Base-by-base conservation (phyloP, 352 stramenopile species). In the Aphanomyces stellatus region DNA sequence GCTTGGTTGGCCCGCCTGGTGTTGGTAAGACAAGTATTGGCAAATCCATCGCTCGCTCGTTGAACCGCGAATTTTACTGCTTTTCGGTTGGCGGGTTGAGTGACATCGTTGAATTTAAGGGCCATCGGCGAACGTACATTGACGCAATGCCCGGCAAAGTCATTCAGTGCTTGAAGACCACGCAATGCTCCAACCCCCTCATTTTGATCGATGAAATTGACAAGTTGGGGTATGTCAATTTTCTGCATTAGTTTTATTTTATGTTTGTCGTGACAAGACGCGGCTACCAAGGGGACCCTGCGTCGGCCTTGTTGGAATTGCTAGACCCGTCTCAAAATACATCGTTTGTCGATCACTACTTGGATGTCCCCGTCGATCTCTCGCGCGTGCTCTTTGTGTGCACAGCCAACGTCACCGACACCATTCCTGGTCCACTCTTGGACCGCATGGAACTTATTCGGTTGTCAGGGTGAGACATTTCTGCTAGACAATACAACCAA, bases 381-480 rank as follows among this genome's bases (percentile, higher is more conserved):
- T 98, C 90, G 65, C 96, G 98, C 8, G 86, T 96, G 35, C 76
- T 98, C 5, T 99, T 99, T 74, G 96, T 99, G 64, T 99, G 96
- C 72, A 99, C 95, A 2, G 93, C 96, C 8, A 99, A 99, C 78
- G 91, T 97, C 41, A 85, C 97, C 15, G 92, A 98, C 62, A 98
- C 88, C 33, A 99, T 99, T 69, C 96, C 97, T 30, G 95, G 88
- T 3, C 96, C 97, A 19, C 77, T 99, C 43, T 78, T 98, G n/a
- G 97, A 99, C 83, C 87, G 97, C 56, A 99, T 99, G 97, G 97
- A 99, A 82, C 85, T 99, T 22, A 96, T 99, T 69, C 90, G 93
- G 62, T 71, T 99, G 15, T 98, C 93, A 28, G 97, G 97, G 22
- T 96, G 96, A 71, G n/a, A n/a, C n/a, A n/a, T n/a, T n/a, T n/a